A percentile compares a stretch with the other conserved stretches of the same genome.
phyloP scores from a whole-genome alignment of 2,329 filamentous ascomycete species.

The Periconia sp. region DNA sequence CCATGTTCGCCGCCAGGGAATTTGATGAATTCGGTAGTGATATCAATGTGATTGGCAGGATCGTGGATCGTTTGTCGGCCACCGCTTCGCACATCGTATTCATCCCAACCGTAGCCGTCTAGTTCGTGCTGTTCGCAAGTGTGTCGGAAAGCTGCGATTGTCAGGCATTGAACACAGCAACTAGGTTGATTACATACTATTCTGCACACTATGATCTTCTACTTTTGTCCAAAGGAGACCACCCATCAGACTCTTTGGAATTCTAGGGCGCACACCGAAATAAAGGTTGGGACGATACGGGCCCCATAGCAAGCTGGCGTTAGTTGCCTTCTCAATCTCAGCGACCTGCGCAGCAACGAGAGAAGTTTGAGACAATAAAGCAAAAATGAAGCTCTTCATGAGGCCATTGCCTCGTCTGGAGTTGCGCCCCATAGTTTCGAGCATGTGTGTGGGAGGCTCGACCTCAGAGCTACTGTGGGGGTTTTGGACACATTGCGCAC shows the following conservation, averaged over 20 bases:
- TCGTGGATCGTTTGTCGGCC: conserved; percentile 91
- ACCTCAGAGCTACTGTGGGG: conserved; percentile 12
- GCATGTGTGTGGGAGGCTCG: conserved; percentile 15
- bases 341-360: conserved; percentile 34
- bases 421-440: conserved; percentile 26
- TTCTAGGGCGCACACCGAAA: conserved; percentile 82
- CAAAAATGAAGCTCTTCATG: conserved; percentile 22
- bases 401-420: conserved; percentile 18
- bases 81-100: conserved; percentile 87
- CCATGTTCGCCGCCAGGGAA: conserved; percentile 81
- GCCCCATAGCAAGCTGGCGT: conserved; percentile 91
- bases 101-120: conserved; percentile 95
- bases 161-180: conserved; percentile 12
- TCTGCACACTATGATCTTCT: conserved; percentile 76
- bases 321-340: conserved; percentile 55
- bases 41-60: conserved; percentile 80
- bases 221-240: conserved; percentile 88
- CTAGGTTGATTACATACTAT: conserved; percentile 60
- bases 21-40: conserved; percentile 93
- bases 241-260: conserved; percentile 78
- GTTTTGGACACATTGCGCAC: conserved; percentile 19
- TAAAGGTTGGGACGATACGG: conserved; percentile 93
- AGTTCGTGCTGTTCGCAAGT: conserved; percentile 97
- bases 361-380: conserved; percentile 27
- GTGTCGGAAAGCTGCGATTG: conserved; percentile 72